A percentile compares a stretch with the other conserved stretches of the same genome.
phyloP scores from a whole-genome alignment of 805 yeast species.

The Metschnikowia gelsemii region DNA sequence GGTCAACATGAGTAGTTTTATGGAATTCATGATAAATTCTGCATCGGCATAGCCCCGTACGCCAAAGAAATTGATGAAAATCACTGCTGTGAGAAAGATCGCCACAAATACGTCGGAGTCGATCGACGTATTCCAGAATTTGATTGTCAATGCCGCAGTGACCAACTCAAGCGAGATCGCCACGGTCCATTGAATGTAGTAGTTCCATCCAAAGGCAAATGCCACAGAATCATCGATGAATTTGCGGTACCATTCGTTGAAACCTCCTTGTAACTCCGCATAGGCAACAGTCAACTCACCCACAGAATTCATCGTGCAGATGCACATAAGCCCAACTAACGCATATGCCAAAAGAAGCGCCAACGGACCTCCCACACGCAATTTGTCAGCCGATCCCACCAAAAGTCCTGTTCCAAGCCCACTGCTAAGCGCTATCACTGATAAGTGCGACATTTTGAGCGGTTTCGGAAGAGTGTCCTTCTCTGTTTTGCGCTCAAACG shows the following conservation, averaged over 20 bases:
- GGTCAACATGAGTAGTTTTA: conserved; percentile 38
- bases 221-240: conserved; percentile 38
- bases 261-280: conserved; percentile 44
- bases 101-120: conserved; percentile 58
- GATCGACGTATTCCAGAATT: conserved; percentile 51
- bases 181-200: conserved; percentile 31
- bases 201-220: conserved; percentile 41
- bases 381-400: conserved; percentile 38
- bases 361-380: conserved; percentile 28
- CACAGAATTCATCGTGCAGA: conserved; percentile 38
- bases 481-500: conserved; percentile 17
- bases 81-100: conserved; percentile 48
- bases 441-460: conserved; percentile 29
- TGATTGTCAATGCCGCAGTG: conserved; percentile 46
- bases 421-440: conserved; percentile 34
- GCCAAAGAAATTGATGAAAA: conserved; percentile 46
- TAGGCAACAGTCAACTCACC: conserved; percentile 60
- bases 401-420: conserved; percentile 45
- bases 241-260: conserved; percentile 28
- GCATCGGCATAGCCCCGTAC: conserved; percentile 49
- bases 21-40: conserved; percentile 39
- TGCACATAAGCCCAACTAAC: conserved; percentile 28
- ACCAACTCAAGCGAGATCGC: conserved; percentile 22
- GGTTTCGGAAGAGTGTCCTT: conserved; percentile 15
- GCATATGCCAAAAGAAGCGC: conserved; percentile 25